Conservation (phyloP, 2,329 filamentous ascomycete species). For the Fusarium brachygibbosum region DNA sequence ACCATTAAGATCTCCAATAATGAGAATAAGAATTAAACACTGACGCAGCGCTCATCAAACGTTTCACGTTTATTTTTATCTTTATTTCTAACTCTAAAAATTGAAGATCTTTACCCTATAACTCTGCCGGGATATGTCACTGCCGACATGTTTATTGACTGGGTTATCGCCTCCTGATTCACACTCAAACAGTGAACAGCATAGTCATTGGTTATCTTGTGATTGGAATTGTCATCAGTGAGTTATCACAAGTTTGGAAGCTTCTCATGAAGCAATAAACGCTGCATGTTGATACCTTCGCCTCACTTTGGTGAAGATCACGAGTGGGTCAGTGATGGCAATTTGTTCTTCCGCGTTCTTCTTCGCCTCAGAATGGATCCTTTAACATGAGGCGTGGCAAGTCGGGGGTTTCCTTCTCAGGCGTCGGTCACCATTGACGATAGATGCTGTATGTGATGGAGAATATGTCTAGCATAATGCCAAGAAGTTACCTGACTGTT, state of each 20-base stretch:
- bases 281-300: slow-evolving; percentile 7
- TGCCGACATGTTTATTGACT: slow-evolving; percentile 7
- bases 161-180: slow-evolving; percentile 5
- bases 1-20: neutral
- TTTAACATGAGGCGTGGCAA: slow-evolving; percentile 1
- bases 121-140: neutral
- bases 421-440: neutral
- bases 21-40: neutral
- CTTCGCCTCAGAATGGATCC: neutral
- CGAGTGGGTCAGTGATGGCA: neutral
- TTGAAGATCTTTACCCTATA: slow-evolving; percentile 14
- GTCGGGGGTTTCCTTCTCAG: neutral
- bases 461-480: neutral
- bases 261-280: neutral
- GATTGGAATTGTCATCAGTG: neutral
- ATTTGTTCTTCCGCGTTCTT: neutral
- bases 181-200: neutral
- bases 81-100: slow-evolving; percentile 1
- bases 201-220: neutral
- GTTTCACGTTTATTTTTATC: slow-evolving; percentile 30
- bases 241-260: neutral
- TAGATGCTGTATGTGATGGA: neutral
- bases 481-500: neutral
- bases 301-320: slow-evolving; percentile 13
- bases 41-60: neutral